A percentile compares a stretch with the other conserved stretches of the same genome.
Conservation (phyloP, 768 basidiomycete species). For the Boletus huronensis region DNA sequence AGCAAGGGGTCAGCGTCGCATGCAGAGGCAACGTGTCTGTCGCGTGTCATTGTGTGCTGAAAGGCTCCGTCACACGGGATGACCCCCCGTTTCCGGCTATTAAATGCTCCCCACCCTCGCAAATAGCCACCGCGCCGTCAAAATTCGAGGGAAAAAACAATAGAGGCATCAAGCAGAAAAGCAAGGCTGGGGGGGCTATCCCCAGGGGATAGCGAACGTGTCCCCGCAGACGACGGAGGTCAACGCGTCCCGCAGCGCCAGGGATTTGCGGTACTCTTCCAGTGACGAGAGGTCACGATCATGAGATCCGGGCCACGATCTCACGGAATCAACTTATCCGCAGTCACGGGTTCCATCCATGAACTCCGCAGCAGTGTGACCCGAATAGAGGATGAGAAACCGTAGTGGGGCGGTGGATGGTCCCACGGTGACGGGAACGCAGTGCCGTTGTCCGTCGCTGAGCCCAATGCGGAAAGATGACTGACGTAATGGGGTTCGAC, state of each 20-base stretch:
- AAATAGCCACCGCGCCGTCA: neutral
- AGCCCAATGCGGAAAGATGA: neutral
- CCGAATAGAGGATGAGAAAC: constrained; percentile 4
- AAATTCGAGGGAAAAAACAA: neutral
- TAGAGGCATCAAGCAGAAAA: neutral
- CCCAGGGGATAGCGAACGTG: constrained; percentile 8
- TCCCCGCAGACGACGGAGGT: constrained; percentile 3
- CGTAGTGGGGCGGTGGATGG: neutral
- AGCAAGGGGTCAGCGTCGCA: constrained; percentile 16
- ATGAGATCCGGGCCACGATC: constrained; percentile 15
- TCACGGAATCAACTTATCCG: constrained; percentile 6
- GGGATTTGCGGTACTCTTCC: neutral
- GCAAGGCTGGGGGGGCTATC: neutral
- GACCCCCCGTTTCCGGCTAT: constrained; percentile 18
- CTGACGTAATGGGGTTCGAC: constrained; percentile 23
- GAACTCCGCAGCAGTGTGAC: constrained; percentile 12
- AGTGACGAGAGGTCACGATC: neutral
- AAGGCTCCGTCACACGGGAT: constrained; percentile 12
- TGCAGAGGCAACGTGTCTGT: constrained; percentile 8
- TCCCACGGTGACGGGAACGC: constrained; percentile 18
- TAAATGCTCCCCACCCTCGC: neutral
- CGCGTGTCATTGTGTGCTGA: constrained; percentile 7
- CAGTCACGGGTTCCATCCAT: constrained; percentile 4
- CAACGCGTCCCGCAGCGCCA: constrained; percentile 3
- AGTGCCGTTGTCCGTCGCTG: neutral